Evolutionary conservation across 1,139 yeast species (phyloP).

Genomic region (Yamadazyma trypodendri): DNA sequence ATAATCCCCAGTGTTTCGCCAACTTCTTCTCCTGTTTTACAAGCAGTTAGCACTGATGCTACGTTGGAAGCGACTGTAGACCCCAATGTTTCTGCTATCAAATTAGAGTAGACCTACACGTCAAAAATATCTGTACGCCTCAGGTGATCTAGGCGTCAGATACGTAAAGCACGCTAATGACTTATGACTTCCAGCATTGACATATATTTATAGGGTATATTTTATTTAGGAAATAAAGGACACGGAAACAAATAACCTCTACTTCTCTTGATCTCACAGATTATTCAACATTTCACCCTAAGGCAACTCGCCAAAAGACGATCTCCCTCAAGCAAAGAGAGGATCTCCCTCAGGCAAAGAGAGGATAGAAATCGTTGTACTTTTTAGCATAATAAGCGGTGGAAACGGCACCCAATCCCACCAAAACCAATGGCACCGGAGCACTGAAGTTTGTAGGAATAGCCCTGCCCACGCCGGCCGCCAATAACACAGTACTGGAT

Average conservation of each 20-base stretch:
- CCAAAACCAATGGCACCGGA: conserved; percentile 72
- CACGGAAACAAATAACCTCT: too few species aligned
- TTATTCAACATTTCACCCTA: too few species aligned
- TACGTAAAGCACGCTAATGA: not conserved
- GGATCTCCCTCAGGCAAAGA: conserved; percentile 10
- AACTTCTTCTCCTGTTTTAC: conserved; percentile 39
- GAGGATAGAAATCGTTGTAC: conserved; percentile 64
- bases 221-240: too few species aligned
- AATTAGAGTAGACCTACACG: not conserved
- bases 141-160: too few species aligned
- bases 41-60: conserved; percentile 13
- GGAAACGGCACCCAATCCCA: conserved; percentile 63
- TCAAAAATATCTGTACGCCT: too few species aligned
- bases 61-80: not conserved
- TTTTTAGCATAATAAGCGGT: conserved; percentile 70
- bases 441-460: conserved; percentile 57
- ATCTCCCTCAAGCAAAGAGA: too few species aligned
- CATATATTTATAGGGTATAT: too few species aligned
- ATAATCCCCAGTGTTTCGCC: conserved; percentile 66
- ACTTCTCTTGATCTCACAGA: too few species aligned
- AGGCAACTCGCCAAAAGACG: too few species aligned
- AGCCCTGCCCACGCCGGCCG: conserved; percentile 72
- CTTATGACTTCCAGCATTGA: not conserved
- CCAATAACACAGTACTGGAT: conserved; percentile 61
- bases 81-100: not conserved